These are phyloP conservation scores for Tricholomella constricta DNA, from an alignment of 768 basidiomycete genomes.

Conservation along the genomic window DNA sequence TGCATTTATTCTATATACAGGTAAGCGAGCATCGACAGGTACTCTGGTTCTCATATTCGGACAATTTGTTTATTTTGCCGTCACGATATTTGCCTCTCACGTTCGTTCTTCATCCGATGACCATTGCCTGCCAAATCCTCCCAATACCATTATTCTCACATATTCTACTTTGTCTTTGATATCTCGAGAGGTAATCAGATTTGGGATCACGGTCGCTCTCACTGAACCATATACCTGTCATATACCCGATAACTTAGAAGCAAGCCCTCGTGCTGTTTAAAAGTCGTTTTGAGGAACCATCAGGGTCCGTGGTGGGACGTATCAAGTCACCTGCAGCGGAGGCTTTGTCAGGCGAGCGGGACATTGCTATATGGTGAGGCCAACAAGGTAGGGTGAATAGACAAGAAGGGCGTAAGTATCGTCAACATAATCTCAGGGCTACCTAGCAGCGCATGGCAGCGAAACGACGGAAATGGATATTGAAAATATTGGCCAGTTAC, in stretches of 20 bases:
- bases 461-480: not conserved
- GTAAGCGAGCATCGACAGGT: slow-evolving; percentile 5
- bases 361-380: too few species aligned
- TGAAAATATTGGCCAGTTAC: not conserved
- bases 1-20: not conserved
- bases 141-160: slow-evolving; percentile 2
- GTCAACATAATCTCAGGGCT: too few species aligned
- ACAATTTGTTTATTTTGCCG: slow-evolving; percentile 7
- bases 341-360: too few species aligned
- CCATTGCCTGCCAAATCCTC: slow-evolving; percentile 1
- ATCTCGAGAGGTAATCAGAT: slow-evolving; percentile 8
- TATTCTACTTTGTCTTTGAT: slow-evolving; percentile 2
- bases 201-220: not conserved
- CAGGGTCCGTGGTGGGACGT: too few species aligned
- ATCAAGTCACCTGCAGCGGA: too few species aligned
- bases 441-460: too few species aligned
- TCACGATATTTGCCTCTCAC: slow-evolving; percentile 6
- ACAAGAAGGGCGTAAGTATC: too few species aligned
- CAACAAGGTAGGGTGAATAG: too few species aligned
- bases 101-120: slow-evolving; percentile 9
- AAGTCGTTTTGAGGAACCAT: too few species aligned
- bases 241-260: slow-evolving; percentile 12
- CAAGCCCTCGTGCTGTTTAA: not conserved
- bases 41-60: not conserved
- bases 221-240: slow-evolving; percentile 7